A percentile compares a stretch with the other conserved stretches of the same genome.
Evolutionary conservation across 306 rosid genomes (phyloP).

Genomic region (Dryas drummondii): DNA sequence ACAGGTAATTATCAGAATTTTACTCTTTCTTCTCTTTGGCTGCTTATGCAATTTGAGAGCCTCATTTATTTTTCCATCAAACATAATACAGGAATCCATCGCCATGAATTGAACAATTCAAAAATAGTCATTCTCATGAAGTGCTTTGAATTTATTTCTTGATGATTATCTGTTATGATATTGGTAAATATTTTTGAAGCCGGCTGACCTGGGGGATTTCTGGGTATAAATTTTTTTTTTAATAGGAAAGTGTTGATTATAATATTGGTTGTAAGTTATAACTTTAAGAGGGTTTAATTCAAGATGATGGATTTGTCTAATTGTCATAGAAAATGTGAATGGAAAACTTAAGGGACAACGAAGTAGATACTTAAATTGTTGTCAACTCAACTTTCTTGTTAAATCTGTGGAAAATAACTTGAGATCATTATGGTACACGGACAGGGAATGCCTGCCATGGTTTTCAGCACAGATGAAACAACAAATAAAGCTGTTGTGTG

Average conservation of each 20-base stretch:
- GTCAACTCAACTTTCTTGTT: background rate
- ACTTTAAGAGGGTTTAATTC: too few relatives aligned
- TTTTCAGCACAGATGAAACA: conserved; percentile 79
- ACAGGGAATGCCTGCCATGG: conserved; percentile 88
- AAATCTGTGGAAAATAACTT: conserved; percentile 24
- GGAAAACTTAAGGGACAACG: background rate
- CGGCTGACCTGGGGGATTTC: too few relatives aligned
- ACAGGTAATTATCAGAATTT: conserved; percentile 49
- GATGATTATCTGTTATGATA: background rate
- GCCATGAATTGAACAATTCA: background rate
- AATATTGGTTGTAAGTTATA: too few relatives aligned
- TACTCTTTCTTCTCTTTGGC: conserved; percentile 7
- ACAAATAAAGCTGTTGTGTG: conserved; percentile 90
- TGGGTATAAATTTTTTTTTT: too few relatives aligned
- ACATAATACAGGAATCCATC: background rate
- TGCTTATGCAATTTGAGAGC: background rate
- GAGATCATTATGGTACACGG: conserved; percentile 28
- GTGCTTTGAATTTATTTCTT: background rate
- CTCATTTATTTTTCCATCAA: background rate
- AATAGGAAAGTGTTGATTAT: too few relatives aligned
- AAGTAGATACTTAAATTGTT: background rate
- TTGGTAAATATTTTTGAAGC: background rate
- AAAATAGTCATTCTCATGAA: background rate
- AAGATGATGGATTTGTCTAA: background rate
- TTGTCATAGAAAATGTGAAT: too few relatives aligned